Conservation (phyloP, 2,329 filamentous ascomycete species). For the Colletotrichum truncatum region DNA sequence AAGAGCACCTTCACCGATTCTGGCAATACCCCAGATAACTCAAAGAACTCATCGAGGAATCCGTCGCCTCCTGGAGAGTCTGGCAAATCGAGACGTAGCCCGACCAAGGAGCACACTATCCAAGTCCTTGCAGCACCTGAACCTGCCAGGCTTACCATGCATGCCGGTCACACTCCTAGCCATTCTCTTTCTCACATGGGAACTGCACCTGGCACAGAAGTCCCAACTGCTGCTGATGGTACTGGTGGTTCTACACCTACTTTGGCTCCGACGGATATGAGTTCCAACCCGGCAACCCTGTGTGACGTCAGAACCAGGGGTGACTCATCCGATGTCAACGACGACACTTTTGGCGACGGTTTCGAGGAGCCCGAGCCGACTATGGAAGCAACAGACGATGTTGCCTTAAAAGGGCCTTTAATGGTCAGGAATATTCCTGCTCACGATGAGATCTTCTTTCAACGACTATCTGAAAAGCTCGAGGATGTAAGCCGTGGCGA, state of each 20-base stretch:
- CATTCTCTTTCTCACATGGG: constrained; percentile 64
- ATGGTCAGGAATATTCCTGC: constrained; percentile 65
- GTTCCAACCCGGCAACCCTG: constrained; percentile 22
- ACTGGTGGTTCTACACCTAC: constrained; percentile 48
- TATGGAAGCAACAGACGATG: constrained; percentile 54
- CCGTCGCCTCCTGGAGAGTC: constrained; percentile 38
- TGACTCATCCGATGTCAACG: constrained; percentile 24
- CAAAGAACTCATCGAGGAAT: constrained; percentile 38
- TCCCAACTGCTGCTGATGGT: constrained; percentile 48
- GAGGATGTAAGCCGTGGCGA: constrained; percentile 57
- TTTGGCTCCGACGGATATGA: constrained; percentile 36
- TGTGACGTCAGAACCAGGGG: constrained; percentile 19
- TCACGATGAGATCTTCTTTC: constrained; percentile 64
- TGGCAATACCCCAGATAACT: constrained; percentile 36
- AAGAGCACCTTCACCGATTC: constrained; percentile 59
- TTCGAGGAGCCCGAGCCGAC: constrained; percentile 36
- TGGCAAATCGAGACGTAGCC: constrained; percentile 35
- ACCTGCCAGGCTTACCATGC: constrained; percentile 64
- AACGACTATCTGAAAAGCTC: constrained; percentile 59
- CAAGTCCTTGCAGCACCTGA: constrained; percentile 58
- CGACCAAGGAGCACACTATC: constrained; percentile 53
- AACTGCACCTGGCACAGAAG: constrained; percentile 52
- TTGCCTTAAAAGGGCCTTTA: constrained; percentile 59
- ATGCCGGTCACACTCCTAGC: constrained; percentile 71
- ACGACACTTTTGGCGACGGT: constrained; percentile 14